Conservation (phyloP, 306 rosid genomes). For the Casuarina cunninghamiana region DNA sequence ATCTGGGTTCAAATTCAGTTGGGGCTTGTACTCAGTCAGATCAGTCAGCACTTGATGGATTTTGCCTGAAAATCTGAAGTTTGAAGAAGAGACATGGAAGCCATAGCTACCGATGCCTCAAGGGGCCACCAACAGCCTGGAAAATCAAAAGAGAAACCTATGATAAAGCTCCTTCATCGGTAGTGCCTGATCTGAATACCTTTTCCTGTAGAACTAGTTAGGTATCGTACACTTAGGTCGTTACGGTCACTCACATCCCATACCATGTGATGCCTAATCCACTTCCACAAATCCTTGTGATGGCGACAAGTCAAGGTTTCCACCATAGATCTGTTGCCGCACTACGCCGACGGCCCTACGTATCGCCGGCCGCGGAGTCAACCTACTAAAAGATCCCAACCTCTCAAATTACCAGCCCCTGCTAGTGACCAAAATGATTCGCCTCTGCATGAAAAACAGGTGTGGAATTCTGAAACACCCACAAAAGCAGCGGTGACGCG, state of each 20-base stretch:
- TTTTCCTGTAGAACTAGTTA: too few relatives aligned
- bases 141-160: background rate
- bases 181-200: too few relatives aligned
- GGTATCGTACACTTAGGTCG: too few relatives aligned
- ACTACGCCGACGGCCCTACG: background rate
- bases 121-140: background rate
- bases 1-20: too few relatives aligned
- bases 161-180: background rate
- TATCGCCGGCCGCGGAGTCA: background rate
- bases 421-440: background rate
- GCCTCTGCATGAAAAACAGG: background rate
- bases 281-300: conserved; percentile 7
- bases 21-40: too few relatives aligned
- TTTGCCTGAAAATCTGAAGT: too few relatives aligned
- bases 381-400: conserved; percentile 7
- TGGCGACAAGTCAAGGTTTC: background rate
- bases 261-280: background rate
- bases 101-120: too few relatives aligned
- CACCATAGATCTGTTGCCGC: conserved; percentile 17
- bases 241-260: too few relatives aligned
- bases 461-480: background rate
- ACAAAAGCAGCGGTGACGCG: background rate
- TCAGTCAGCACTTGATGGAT: too few relatives aligned
- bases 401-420: background rate
- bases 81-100: too few relatives aligned